These are phyloP conservation scores for Talaromyces sp. DNA, from an alignment of 2,329 filamentous ascomycete genomes.

Conservation along the genomic window DNA sequence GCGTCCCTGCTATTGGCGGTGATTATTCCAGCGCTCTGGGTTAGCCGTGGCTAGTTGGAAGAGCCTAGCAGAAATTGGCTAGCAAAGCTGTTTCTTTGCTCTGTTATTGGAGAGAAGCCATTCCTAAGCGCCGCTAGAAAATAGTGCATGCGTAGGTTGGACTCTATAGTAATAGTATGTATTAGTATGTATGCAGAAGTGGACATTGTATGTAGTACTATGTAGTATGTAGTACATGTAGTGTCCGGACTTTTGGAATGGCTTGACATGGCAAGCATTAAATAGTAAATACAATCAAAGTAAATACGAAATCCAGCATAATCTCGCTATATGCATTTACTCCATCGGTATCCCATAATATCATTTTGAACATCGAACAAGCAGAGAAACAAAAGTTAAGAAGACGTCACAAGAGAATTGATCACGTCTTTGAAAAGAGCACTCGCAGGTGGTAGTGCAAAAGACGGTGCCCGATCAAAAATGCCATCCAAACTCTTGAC, in stretches of 20 bases:
- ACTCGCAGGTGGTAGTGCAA: conserved; percentile 31
- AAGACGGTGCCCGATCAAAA: conserved; percentile 33
- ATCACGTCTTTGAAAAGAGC: conserved; percentile 35
- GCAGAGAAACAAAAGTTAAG: background rate
- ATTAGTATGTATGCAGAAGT: too few relatives aligned
- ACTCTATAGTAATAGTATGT: background rate
- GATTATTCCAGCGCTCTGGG: conserved; percentile 9
- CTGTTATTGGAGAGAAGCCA: background rate
- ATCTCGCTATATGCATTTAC: background rate
- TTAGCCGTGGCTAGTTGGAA: conserved; percentile 2
- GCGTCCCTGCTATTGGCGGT: background rate
- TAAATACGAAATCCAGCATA: background rate
- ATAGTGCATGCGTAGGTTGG: background rate
- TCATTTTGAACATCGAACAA: background rate
- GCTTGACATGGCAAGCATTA: background rate
- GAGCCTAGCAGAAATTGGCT: background rate
- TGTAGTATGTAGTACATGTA: background rate
- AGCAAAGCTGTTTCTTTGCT: background rate
- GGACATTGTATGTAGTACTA: background rate
- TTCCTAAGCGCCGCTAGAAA: background rate
- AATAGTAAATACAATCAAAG: background rate
- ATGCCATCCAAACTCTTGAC: conserved; percentile 27
- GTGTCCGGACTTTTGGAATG: background rate
- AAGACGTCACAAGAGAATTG: conserved; percentile 19
- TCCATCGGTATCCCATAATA: background rate